These are phyloP conservation scores for Plasmodium malariae DNA, from an alignment of 169 alveolate species.

Conservation along the genomic window DNA sequence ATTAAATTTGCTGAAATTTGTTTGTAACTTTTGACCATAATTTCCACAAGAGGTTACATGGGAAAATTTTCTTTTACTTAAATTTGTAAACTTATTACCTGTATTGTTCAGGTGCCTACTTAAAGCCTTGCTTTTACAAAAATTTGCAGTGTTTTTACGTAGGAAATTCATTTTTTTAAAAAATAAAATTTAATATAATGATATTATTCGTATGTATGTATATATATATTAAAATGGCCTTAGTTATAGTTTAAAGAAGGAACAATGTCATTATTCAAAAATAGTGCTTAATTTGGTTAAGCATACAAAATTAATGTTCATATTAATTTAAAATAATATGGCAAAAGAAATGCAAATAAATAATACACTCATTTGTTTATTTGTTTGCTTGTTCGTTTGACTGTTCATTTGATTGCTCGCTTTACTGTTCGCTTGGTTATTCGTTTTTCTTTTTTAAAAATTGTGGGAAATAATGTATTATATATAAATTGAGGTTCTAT, in stretches of 20 bases:
- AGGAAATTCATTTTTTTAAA: constrained; percentile 61
- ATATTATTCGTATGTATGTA: neutral
- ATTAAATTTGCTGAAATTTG: constrained; percentile 5
- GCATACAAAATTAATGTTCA: neutral
- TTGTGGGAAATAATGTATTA: no score
- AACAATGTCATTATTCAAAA: neutral
- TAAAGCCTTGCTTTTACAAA: constrained; percentile 41
- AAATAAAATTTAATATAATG: neutral
- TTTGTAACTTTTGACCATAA: constrained; percentile 32
- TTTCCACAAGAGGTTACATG: constrained; percentile 31
- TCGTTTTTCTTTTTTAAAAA: no score
- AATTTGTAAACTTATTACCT: constrained; percentile 11
- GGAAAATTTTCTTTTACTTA: constrained; percentile 46
- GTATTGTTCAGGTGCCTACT: constrained; percentile 31
- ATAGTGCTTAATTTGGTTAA: neutral
- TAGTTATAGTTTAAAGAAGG: neutral
- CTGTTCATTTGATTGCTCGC: no score
- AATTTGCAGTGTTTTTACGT: constrained; percentile 42
- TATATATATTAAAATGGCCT: neutral
- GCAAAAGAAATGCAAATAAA: no score
- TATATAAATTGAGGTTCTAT: no score
- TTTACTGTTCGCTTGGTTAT: no score
- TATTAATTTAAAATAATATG: constrained; percentile 3
- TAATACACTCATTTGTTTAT: neutral
- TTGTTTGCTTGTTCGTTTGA: constrained; percentile 3